Conservation (phyloP, 805 yeast genomes). For the Yarrowia porcina region DNA sequence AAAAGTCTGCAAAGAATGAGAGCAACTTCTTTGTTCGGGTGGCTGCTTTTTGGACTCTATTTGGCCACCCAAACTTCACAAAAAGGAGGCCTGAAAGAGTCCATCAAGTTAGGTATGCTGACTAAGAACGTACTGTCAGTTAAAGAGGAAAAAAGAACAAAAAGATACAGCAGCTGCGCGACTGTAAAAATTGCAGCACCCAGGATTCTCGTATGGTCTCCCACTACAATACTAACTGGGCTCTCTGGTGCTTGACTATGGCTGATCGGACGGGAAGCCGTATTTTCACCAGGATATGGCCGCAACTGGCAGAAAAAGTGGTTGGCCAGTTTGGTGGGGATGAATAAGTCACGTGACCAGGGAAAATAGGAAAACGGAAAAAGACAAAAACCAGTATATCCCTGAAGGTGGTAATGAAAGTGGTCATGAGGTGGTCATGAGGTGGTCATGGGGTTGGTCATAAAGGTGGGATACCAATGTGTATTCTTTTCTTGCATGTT, state of each 20-base stretch:
- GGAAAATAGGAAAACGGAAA: too few species aligned
- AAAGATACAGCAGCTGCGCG: not conserved
- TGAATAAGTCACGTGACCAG: not conserved
- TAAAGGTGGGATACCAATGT: too few species aligned
- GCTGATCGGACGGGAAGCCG: slow-evolving; percentile 1
- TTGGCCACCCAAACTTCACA: too few species aligned
- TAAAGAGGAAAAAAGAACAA: not conserved
- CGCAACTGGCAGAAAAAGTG: not conserved
- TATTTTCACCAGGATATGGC: slow-evolving; percentile 2
- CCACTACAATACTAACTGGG: not conserved
- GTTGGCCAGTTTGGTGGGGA: not conserved
- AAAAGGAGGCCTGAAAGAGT: too few species aligned
- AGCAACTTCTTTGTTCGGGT: not conserved
- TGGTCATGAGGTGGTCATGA: too few species aligned
- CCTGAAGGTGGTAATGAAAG: too few species aligned
- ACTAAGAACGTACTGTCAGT: too few species aligned
- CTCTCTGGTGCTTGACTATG: slow-evolving; percentile 5
- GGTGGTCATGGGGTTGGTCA: too few species aligned
- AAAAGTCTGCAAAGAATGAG: not conserved
- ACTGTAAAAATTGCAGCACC: not conserved
- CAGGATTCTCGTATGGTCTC: slow-evolving; percentile 4
- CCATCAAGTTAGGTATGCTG: too few species aligned
- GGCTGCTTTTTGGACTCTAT: not conserved
- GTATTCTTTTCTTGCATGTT: too few species aligned
- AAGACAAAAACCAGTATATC: too few species aligned